Evolutionary conservation across 352 stramenopile species (phyloP), one percentile per base, ranked within the genome.

Genomic region (Pythium phragmitis): DNA sequence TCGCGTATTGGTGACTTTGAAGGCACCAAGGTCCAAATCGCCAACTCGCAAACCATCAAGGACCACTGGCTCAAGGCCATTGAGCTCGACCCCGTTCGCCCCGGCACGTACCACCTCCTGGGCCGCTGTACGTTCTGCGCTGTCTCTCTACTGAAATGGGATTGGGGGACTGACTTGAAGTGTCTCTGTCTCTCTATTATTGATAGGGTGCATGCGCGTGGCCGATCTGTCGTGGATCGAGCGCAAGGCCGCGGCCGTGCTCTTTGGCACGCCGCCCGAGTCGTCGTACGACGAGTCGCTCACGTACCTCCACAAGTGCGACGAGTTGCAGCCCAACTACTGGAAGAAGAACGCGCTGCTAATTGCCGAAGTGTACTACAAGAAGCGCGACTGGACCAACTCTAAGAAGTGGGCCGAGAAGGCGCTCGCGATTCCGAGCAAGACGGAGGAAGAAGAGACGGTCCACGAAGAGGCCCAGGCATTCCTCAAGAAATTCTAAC

Each of bases 301-400:
- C 14, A 58, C 49, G 43, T 92, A 87, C 58, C 73, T 96, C 41
- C 66, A 90, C 17, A 78, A 94, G 68, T 92, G 79, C 46, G 87
- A 96, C 60, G 70, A 79, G 30, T 68, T 96, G 33, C 65, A 79
- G 14, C 82, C 87, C 0, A 74, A 84, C 58, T 77, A 80, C 61
- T 96, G 87, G 87, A 96, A 94, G 72, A 90, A 89, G 66, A 93
- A 92, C 65, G 71, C 84, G 63, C 48, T 94, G 39, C 75, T 94
- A 23, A 85, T 96, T 36, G 85, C 87, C 14, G 77, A 94, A 48
- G 82, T 90, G 34, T 89, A 96, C 71, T 68, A 85, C 55, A 95
- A 96, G 77, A 82, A 89, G 65, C 85, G 84, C 57, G 67, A 95
- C 69, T 73, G 63, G 46, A 66, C 58, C 12, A 74, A 75, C 41